Base-by-base conservation (phyloP, 2,329 filamentous ascomycete species). In the Neurospora sp. region DNA sequence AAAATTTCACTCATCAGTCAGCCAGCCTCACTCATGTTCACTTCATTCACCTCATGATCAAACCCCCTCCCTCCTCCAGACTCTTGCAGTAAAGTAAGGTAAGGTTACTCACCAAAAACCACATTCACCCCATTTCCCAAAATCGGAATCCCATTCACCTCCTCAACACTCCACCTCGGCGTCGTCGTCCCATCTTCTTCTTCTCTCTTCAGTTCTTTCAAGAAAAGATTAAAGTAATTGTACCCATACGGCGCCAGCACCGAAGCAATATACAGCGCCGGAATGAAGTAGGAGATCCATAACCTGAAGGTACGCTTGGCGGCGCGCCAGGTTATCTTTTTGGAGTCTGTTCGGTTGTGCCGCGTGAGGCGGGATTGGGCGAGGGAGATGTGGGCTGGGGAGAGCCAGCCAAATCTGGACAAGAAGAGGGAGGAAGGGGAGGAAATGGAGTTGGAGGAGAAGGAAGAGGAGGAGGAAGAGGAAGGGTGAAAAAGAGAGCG, bases 71-170 rank as follows among this genome's bases (percentile, higher is more conserved):
- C 28, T 28, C 33, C 33, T 33, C 33, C 33, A 36, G 33, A 36
- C 7, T 36, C 7, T 36, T 36, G 33, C 33, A 33, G 33, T 33
- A 33, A 33, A n/a, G 39, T 68, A 17, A 2, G 28, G n/a, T 66
- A 23, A 23, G 23, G 23, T 28, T 3, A 71, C 72, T 66, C 69
- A 77, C 76, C 76, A 69, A 83, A 84, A 0, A 81, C 78, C 2
- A 85, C 82, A 19, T 84, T 84, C 67, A 85, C 83, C 4, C 82
- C 82, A 4, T 81, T 78, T 11, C 83, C 83, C 10, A 78, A 82
- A 17, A 85, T 84, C 0, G 84, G 83, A 68, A 85, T 84, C 2
- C 81, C 79, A 70, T 85, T 85, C 23, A 85, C 81, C 72, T 83
- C 76, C 43, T 82, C 78, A 0, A 80, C 80, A 0, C 75, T 77